Evolutionary conservation across 2,329 filamentous ascomycete species (phyloP), one percentile per base, ranked within the genome.

Genomic region (Furcasterigmium furcatum): DNA sequence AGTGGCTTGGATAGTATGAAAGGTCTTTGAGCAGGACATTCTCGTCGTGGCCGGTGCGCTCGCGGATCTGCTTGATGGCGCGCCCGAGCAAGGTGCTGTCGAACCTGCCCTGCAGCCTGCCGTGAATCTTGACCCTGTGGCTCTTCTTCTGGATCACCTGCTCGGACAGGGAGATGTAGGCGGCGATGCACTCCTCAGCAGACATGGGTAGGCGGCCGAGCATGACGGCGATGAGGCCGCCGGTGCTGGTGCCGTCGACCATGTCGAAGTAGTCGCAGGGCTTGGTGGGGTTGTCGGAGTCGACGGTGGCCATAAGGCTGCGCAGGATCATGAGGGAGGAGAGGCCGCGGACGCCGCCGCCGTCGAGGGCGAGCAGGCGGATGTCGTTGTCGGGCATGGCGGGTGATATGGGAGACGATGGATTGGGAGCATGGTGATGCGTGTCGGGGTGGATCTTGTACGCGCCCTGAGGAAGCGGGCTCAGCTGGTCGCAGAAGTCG

Each of bases 161-260:
- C 13, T 27, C 34, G 19, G 30, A 24, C 5, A 44, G 41, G 16
- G 8, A 34, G 35, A 36, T 47, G 46, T 21, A 47, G 19, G 22
- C 32, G 34, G 21, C 32, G 25, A 43, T 42, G 30, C 35, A 22
- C 13, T 38, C 35, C 21, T 27, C 22, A 12, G 35, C 27, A 13
- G 38, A 25, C 38, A 46, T 41, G 16, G 30, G 38, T 3, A 46
- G 29, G 9, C 64, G 62, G 12, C 67, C 66, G 12, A 72, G 61
- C 63, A 73, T 68, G 29, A 72, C 60, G n/a, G 68, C 68, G 16
- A 71, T 68, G 12, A 69, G 46, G 2, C 56, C 58, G 16, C 58
- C 56, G 4, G 61, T 61, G 45, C 54, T 58, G 1, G 58, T 61
- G 4, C 60, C 60, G 10, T 52, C 58, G 21, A 52, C 50, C 45